Evolutionary conservation across 176 grass and related monocot species (phyloP).

Genomic region (Areca catechu): DNA sequence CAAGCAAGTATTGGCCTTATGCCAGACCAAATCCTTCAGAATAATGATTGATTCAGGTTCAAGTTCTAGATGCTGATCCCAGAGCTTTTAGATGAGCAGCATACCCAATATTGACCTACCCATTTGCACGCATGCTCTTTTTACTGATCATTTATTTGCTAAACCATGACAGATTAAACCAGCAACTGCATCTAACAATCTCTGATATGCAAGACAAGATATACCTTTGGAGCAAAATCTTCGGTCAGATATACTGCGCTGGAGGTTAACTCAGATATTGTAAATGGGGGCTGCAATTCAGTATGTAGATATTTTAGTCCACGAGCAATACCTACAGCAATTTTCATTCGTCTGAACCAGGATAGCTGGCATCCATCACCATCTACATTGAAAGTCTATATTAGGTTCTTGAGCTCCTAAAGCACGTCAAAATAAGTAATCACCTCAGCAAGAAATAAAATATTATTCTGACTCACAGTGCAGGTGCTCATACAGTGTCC

Average conservation of each 20-base stretch:
- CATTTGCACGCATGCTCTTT: too few relatives aligned
- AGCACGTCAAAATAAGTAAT: too few relatives aligned
- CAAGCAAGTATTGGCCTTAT: too few relatives aligned
- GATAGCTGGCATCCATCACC: constrained; percentile 74
- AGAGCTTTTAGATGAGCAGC: too few relatives aligned
- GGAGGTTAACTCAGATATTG: constrained; percentile 66
- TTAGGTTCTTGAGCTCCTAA: too few relatives aligned
- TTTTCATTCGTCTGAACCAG: constrained; percentile 91
- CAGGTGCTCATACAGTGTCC: constrained; percentile 81
- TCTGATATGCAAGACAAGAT: background rate
- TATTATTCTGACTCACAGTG: constrained; percentile 45
- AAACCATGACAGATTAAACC: too few relatives aligned
- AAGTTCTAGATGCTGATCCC: too few relatives aligned
- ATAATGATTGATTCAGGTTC: too few relatives aligned
- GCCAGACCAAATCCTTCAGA: too few relatives aligned
- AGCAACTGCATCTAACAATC: background rate
- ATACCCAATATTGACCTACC: too few relatives aligned
- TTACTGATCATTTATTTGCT: too few relatives aligned
- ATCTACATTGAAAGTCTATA: constrained; percentile 27
- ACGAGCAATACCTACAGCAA: constrained; percentile 77
- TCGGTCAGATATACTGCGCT: constrained; percentile 67
- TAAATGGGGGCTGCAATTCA: constrained; percentile 57
- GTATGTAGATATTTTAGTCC: constrained; percentile 78
- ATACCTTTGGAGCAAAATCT: constrained; percentile 92
- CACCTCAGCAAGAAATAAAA: too few relatives aligned